Evolutionary conservation across 2,329 filamentous ascomycete species (phyloP), one percentile per base, ranked within the genome.

Genomic region (Aquanectria penicillioides): DNA sequence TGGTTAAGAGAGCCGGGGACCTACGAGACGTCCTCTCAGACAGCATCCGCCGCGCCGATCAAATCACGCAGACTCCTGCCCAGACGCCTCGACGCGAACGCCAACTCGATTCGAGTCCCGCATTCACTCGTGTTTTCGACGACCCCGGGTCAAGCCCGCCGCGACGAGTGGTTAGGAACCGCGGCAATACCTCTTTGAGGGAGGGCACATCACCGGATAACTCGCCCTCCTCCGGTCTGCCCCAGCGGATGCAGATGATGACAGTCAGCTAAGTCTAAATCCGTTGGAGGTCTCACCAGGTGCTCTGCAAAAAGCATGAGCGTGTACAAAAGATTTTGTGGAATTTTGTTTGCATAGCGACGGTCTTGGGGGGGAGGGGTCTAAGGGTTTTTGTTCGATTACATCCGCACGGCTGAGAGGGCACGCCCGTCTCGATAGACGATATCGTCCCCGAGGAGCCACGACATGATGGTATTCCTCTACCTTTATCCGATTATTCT

Each of bases 101-200:
- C 8, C 74, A 76, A 20, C 72, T 76, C 29, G 84, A 87, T 48
- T 86, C 84, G 3, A 89, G 86, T 66, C 87, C 87, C n/a, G 87
- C 87, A 1, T 90, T 90, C 62, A 89, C 86, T 3, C 78, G 85
- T 20, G 86, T 90, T 31, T 90, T 90, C 66, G 85, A 87, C 9
- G 86, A 89, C 38, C 86, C 87, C 1, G 80, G 80, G 33, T 79
- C 83, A 11, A 87, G 81, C 57, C 83, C 86, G 4, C 79, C 84
- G 18, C 81, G 80, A 63, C 78, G 81, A 57, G 69, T 81, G 8
- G 77, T 78, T 23, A 81, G 83, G 64, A 86, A 79, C 61, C 83
- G 82, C 28, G 85, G 83, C 66, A 84, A 77, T 65, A 86, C 80
- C 61, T 82, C 85, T 2, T 75, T 83, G 2, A 74, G 84, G 49